Percentiles rank a stretch among this genome's conserved stretches.
Evolutionary conservation across 75 land plant species (phyloP).

Genomic region (Azolla pinnata): DNA sequence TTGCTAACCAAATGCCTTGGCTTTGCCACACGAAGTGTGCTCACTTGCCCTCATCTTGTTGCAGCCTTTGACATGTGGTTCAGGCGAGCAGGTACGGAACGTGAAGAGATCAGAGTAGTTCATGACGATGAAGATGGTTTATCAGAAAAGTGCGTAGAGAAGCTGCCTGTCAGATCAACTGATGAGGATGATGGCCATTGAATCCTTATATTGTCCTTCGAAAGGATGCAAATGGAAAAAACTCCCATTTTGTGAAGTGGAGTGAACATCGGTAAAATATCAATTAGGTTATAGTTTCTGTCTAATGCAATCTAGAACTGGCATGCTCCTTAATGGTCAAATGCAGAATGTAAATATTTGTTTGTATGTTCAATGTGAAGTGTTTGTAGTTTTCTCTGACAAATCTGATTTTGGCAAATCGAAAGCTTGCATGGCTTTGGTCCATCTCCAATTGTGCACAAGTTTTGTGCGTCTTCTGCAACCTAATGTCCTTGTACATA

Average conservation of each 20-base stretch:
- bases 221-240: too few relatives aligned
- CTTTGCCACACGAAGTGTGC: conserved; percentile 65
- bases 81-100: conserved; percentile 38
- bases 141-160: not conserved
- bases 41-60: conserved; percentile 64
- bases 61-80: conserved; percentile 76
- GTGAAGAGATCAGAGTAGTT: not conserved
- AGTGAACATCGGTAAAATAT: not conserved
- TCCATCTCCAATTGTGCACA: not conserved
- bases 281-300: not conserved
- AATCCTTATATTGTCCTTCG: not conserved
- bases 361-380: not conserved
- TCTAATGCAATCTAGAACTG: not conserved
- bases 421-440: not conserved
- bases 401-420: not conserved
- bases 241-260: too few relatives aligned
- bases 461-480: not conserved
- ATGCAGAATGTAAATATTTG: not conserved
- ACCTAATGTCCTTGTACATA: not conserved
- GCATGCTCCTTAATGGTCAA: too few relatives aligned
- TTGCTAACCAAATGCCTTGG: conserved; percentile 71
- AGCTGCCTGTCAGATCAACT: not conserved
- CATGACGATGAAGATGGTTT: not conserved
- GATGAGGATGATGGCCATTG: not conserved
- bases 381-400: not conserved